A percentile compares a stretch with the other conserved stretches of the same genome.
Evolutionary conservation across 2,329 filamentous ascomycete species (phyloP).

Genomic region (Fonsecaea monophora): DNA sequence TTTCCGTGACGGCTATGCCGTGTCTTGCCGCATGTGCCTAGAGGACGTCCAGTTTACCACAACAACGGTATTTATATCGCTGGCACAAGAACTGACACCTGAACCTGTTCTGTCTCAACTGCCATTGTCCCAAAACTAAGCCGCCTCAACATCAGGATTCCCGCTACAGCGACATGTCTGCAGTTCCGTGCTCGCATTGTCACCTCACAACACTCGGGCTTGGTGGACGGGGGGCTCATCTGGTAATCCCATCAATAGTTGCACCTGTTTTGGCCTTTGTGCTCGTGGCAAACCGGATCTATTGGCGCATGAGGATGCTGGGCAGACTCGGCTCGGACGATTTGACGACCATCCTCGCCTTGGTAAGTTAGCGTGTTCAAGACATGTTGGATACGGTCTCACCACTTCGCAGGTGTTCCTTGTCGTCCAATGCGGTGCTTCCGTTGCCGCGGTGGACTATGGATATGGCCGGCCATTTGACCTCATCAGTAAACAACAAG

Average conservation of each 20-base stretch:
- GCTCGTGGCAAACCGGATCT: constrained; percentile 42
- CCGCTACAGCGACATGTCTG: constrained; percentile 16
- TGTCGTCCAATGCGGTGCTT: constrained; percentile 41
- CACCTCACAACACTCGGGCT: constrained; percentile 24
- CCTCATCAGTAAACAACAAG: constrained; percentile 37
- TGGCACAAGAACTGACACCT: background rate
- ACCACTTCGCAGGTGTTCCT: constrained; percentile 39
- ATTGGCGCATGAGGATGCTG: constrained; percentile 39
- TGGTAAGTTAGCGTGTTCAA: constrained; percentile 36
- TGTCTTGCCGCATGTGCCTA: constrained; percentile 14
- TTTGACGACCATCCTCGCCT: constrained; percentile 40
- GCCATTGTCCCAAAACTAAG: background rate
- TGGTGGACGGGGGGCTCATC: constrained; percentile 35
- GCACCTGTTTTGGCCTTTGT: constrained; percentile 38
- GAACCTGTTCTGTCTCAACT: constrained; percentile 5
- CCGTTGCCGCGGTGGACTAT: constrained; percentile 43
- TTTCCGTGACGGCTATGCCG: constrained; percentile 21
- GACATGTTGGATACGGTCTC: background rate
- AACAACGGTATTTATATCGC: constrained; percentile 4
- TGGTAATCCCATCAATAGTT: constrained; percentile 41
- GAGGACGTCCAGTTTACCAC: background rate
- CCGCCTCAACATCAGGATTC: background rate
- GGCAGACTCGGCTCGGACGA: constrained; percentile 43
- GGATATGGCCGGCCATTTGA: constrained; percentile 44
- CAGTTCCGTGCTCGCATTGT: constrained; percentile 14